phyloP scores from a whole-genome alignment of 2,329 filamentous ascomycete species.

The Trichoderma endophyticum region DNA sequence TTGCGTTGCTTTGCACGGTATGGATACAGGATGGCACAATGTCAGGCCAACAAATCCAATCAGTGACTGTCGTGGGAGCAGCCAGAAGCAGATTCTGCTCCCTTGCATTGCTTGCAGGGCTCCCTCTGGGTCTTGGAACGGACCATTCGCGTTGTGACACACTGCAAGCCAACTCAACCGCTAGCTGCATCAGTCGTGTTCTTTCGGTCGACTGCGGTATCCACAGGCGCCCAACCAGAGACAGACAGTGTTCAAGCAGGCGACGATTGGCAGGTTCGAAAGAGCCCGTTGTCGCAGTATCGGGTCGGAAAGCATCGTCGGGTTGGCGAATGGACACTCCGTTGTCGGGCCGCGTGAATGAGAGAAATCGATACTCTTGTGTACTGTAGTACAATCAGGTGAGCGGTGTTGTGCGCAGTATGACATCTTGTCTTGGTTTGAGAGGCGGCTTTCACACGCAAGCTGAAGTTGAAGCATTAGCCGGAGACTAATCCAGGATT shows the following conservation, averaged over 20 bases:
- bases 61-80: neutral
- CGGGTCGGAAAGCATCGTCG: neutral
- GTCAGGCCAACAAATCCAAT: neutral
- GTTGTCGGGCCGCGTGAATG: neutral
- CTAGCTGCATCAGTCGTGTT: slow-evolving; percentile 17
- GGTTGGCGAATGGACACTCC: neutral
- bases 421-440: neutral
- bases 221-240: slow-evolving; percentile 15
- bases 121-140: slow-evolving; percentile 1
- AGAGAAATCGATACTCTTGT: neutral
- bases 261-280: neutral
- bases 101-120: slow-evolving; percentile 2
- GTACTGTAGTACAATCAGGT: neutral
- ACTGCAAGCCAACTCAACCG: slow-evolving; percentile 17
- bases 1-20: neutral
- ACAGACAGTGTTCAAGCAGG: neutral
- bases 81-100: neutral
- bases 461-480: neutral
- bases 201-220: slow-evolving; percentile 2
- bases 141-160: slow-evolving; percentile 16
- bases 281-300: neutral
- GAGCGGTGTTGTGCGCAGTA: neutral
- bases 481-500: neutral
- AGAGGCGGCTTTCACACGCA: neutral
- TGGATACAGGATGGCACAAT: neutral